These are phyloP conservation scores for Tieghemostelium lacteum DNA, from an alignment of 78 protist species.

Conservation along the genomic window DNA sequence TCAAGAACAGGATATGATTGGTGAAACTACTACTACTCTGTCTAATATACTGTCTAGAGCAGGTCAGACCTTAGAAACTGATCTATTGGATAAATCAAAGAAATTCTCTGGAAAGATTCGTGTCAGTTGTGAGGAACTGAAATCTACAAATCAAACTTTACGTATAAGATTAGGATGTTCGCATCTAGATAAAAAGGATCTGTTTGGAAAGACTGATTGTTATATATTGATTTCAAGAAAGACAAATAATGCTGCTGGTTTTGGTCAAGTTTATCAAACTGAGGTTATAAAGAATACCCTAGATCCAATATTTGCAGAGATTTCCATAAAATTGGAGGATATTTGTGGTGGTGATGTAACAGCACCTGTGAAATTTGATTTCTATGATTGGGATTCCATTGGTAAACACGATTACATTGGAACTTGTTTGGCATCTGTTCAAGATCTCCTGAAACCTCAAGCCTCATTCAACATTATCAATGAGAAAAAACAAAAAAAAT, in stretches of 20 bases:
- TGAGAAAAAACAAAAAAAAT: conserved; percentile 62
- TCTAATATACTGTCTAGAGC: conserved; percentile 33
- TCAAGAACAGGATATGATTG: conserved; percentile 55
- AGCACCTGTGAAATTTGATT: conserved; percentile 30
- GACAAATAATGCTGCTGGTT: neutral
- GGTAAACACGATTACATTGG: conserved; percentile 86
- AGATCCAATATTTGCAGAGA: conserved; percentile 50
- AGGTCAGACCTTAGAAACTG: conserved; percentile 7
- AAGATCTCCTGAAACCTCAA: conserved; percentile 17
- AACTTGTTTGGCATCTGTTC: conserved; percentile 2
- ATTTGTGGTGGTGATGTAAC: conserved; percentile 63
- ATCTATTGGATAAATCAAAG: neutral
- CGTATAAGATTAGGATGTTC: neutral
- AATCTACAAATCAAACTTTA: neutral
- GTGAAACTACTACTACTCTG: conserved; percentile 19
- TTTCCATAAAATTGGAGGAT: conserved; percentile 16
- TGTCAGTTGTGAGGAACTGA: conserved; percentile 21
- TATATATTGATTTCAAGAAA: conserved; percentile 25
- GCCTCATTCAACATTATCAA: conserved; percentile 8
- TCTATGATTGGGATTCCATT: conserved; percentile 76
- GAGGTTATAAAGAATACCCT: conserved; percentile 49
- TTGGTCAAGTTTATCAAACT: conserved; percentile 16
- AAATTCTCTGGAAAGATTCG: conserved; percentile 20
- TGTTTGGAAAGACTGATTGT: conserved; percentile 49
- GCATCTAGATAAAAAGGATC: conserved; percentile 61